phyloP scores from a whole-genome alignment of 2,329 filamentous ascomycete species.

The Phyllosticta citriasiana region DNA sequence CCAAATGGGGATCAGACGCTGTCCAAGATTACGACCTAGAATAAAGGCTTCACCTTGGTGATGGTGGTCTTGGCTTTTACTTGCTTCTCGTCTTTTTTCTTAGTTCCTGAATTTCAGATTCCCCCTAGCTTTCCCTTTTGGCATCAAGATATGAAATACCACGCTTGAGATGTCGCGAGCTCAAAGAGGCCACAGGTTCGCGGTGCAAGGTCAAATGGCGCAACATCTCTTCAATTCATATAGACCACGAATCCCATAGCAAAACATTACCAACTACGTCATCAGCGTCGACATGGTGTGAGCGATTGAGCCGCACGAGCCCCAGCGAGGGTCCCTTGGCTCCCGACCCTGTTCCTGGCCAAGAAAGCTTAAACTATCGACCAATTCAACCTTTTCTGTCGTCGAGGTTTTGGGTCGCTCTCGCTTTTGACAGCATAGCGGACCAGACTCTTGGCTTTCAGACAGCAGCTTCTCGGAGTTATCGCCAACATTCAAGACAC shows the following conservation, averaged over 20 bases:
- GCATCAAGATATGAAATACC: not conserved
- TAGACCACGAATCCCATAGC: not conserved
- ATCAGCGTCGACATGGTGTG: not conserved
- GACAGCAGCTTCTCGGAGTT: not conserved
- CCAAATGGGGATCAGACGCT: not conserved
- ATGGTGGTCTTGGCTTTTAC: not conserved
- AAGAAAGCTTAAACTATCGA: not conserved
- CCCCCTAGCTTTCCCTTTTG: not conserved
- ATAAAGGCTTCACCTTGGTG: not conserved
- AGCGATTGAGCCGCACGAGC: not conserved
- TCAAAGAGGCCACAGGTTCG: not conserved
- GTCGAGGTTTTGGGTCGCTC: not conserved
- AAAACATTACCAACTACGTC: not conserved
- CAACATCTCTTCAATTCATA: not conserved
- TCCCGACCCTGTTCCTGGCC: not conserved
- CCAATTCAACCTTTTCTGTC: not conserved
- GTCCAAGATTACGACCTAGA: not conserved
- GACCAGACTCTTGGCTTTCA: not conserved
- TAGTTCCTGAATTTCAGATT: not conserved
- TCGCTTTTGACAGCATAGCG: not conserved
- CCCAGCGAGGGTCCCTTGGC: not conserved
- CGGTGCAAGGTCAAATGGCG: not conserved
- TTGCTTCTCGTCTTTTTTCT: not conserved
- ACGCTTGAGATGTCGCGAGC: not conserved
- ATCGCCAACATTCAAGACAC: not conserved